Evolutionary conservation across 371 early-diverging fungal species (phyloP), one percentile per base, ranked within the genome.

Genomic region (Mortierella sp.): DNA sequence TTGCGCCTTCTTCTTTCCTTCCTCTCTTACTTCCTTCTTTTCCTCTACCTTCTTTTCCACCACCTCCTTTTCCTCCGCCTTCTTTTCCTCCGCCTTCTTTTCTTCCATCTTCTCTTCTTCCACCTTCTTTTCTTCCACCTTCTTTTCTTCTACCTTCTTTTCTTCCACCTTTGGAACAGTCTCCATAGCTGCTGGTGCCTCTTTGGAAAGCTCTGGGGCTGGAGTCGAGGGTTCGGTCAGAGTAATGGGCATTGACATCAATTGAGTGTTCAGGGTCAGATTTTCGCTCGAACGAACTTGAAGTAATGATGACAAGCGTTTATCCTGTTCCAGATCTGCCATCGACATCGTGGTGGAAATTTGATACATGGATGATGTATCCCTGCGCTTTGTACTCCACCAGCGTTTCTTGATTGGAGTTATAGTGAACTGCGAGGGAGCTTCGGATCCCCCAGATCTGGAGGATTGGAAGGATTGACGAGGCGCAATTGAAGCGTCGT

Each of bases 391-490:
- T 12, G 73, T 26, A n/a, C 32, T 65, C 83, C 83, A 81, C 83
- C 83, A 81, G 8, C 73, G 76, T 55, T 76, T 75, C 63, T 68
- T 79, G 68, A 55, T 32, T 10, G 49, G 70, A 4, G 62, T 39
- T 10, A 63, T 37, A 22, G 58, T 37, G 35, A 62, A 35, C 28
- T 71, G 75, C 10, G 67, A 49, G 18, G 68, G 62, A 4, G 59
- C 40, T 66, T 80, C 80, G 20, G 80, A 80, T 24, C 45, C 83
- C 1, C 83, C 83, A 1, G 83, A 81, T 14, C 66, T 66, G 2
- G 77, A 73, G 5, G 83, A 81, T 47, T 81, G 83, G 73, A 81
- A 81, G 12, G 83, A 81, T 3, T 35, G 68, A 16, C 83, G 76
- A 5, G 55, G 70, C 0, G 40, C 49, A 11, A 60, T 45, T 2